Evolutionary conservation across 1,284 basidiomycete genomes (phyloP).

Genomic region (Puccinia triticina): DNA sequence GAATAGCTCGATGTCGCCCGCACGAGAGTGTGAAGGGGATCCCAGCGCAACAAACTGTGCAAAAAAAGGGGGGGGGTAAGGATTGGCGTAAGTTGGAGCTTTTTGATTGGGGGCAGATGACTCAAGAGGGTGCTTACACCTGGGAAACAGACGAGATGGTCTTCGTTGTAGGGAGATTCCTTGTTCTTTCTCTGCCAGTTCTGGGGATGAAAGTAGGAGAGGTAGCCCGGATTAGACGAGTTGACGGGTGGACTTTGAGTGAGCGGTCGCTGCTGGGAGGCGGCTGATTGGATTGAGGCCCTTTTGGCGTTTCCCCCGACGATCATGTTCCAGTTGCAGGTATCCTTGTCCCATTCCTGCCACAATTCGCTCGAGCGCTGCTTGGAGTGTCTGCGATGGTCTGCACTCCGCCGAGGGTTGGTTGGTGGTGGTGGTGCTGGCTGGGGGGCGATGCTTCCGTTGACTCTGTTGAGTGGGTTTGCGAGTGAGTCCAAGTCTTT

Average conservation of each 20-base stretch:
- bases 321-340: constrained; percentile 43
- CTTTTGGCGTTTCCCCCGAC: constrained; percentile 23
- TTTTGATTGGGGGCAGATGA: too few relatives aligned
- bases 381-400: not conserved
- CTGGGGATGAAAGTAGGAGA: constrained; percentile 39
- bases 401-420: not conserved
- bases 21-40: constrained; percentile 40
- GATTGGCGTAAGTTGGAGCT: not conserved
- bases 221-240: not conserved
- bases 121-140: constrained; percentile 1
- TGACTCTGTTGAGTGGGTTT: constrained; percentile 34
- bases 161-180: constrained; percentile 25
- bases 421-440: not conserved
- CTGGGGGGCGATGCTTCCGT: not conserved
- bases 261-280: not conserved
- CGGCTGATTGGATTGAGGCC: not conserved
- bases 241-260: not conserved
- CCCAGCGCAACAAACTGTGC: not conserved
- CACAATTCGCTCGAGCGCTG: not conserved
- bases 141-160: constrained; percentile 47
- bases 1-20: constrained; percentile 44
- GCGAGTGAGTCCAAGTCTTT: constrained; percentile 28
- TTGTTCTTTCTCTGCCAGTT: constrained; percentile 36
- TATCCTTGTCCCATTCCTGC: constrained; percentile 38
- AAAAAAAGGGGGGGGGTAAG: too few relatives aligned